Conservation (phyloP, 164 flowering plant genomes). For the Vitis amurensis region DNA sequence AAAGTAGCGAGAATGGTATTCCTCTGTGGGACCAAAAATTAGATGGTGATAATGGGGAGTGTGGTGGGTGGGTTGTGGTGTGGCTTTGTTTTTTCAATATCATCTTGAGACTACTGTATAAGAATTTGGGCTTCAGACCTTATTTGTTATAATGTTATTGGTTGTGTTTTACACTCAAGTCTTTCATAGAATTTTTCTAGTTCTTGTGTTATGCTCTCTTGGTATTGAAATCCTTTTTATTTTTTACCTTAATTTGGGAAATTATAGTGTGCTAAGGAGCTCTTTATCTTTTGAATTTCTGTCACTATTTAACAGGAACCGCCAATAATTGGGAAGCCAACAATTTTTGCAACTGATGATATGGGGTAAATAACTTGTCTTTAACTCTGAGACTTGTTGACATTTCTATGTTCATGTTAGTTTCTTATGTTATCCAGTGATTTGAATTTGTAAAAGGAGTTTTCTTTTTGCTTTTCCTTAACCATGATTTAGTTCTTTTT, state of each 20-base stretch:
- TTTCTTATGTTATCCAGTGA: too few relatives aligned
- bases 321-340: slow-evolving; percentile 84
- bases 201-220: too few relatives aligned
- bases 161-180: too few relatives aligned
- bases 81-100: too few relatives aligned
- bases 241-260: neutral
- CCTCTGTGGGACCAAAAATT: too few relatives aligned
- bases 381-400: neutral
- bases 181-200: too few relatives aligned
- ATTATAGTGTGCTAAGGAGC: neutral
- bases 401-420: neutral
- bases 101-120: neutral
- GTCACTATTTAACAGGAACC: slow-evolving; percentile 56
- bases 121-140: neutral
- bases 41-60: too few relatives aligned
- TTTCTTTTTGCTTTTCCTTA: neutral
- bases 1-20: too few relatives aligned
- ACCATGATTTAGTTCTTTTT: neutral
- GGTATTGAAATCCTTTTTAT: too few relatives aligned
- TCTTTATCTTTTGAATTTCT: slow-evolving; percentile 2
- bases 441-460: neutral
- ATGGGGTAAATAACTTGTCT: slow-evolving; percentile 48
- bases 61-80: too few relatives aligned
- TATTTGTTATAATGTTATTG: too few relatives aligned
- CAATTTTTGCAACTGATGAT: slow-evolving; percentile 49